Evolutionary conservation across 2,329 filamentous ascomycete genomes (phyloP).

Genomic region (Orbilia blumenaviensis): DNA sequence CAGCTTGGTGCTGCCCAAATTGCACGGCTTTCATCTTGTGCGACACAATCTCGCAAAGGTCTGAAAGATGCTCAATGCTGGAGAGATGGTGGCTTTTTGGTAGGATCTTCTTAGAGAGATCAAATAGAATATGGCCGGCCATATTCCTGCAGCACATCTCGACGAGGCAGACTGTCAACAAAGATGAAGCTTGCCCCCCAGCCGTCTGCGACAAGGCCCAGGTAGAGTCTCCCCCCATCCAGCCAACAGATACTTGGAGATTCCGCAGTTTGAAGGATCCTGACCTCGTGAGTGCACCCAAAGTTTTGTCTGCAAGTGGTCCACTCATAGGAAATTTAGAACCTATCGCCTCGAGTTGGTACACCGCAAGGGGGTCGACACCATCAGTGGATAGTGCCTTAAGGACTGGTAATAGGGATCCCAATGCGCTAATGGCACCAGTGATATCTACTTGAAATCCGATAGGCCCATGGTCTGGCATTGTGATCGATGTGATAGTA

Average conservation of each 20-base stretch:
- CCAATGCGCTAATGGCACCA: neutral
- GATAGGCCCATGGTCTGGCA: neutral
- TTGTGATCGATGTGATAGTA: neutral
- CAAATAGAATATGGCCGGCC: neutral
- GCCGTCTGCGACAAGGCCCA: neutral
- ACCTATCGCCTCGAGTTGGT: slow-evolving; percentile 5
- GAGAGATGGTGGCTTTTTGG: neutral
- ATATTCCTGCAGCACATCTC: slow-evolving; percentile 1
- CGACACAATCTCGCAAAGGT: slow-evolving; percentile 3
- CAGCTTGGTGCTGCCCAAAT: neutral
- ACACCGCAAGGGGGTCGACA: neutral
- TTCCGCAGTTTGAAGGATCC: neutral
- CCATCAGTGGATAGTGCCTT: neutral
- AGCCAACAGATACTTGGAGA: neutral
- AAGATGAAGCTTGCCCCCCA: neutral
- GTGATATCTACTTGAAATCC: slow-evolving; percentile 10
- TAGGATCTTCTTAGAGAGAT: neutral
- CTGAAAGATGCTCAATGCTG: neutral
- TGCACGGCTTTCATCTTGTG: neutral
- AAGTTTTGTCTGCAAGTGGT: neutral
- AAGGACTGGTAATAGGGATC: neutral
- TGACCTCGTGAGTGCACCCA: neutral
- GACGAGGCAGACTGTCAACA: neutral
- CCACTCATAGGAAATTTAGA: slow-evolving; percentile 7
- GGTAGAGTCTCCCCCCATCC: neutral